Evolutionary conservation across 768 basidiomycete genomes (phyloP), one percentile per base, ranked within the genome.

Genomic region (Cantharellus cinnabarinus): DNA sequence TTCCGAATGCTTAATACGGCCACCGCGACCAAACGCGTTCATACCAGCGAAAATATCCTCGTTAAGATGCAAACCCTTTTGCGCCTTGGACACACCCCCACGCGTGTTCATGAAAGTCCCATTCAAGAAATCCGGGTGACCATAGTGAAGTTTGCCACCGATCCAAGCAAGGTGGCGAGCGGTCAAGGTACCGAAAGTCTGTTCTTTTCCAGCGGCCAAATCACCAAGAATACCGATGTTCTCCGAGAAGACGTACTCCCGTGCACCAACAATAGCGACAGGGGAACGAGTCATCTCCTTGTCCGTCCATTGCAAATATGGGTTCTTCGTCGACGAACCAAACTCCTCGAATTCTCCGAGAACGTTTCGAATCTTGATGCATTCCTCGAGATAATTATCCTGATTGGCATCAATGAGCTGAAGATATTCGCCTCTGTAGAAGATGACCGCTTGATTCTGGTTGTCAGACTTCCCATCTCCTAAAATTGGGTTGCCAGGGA

Each of bases 11-110:
- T 98, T 99, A 79, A 99, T 98, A 60, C 87, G 78, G 39, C 85
- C 94, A 40, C 95, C 95, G 54, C 95, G 86, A 59, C 93, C 94
- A 65, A 97, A 86, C 3, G 94, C 94, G 65, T 82, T 97, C 88
- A 99, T 99, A 61, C 95, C 95, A 39, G 95, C 95, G 68, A 93
- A 99, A 69, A 99, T 99, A 78, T 98, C 95, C 72, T 99, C 95
- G 74, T 98, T 98, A 60, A 99, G 72, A 70, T 99, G 95, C n/a
- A 99, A 71, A 57, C 95, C 95, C 71, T 99, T 99, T 71, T 99
- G 95, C 41, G 95, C 95, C 73, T 99, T 99, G 50, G 94, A 98
- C 4, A 97, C 84, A 66, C 95, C 95, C 42, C 95, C 95, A 42
- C 95, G 91, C 1, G 95, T 98, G 62, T 79, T 89, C 95, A 99